phyloP scores from a whole-genome alignment of 192 early-diverging fungal genomes.

The Backusella westeae region DNA sequence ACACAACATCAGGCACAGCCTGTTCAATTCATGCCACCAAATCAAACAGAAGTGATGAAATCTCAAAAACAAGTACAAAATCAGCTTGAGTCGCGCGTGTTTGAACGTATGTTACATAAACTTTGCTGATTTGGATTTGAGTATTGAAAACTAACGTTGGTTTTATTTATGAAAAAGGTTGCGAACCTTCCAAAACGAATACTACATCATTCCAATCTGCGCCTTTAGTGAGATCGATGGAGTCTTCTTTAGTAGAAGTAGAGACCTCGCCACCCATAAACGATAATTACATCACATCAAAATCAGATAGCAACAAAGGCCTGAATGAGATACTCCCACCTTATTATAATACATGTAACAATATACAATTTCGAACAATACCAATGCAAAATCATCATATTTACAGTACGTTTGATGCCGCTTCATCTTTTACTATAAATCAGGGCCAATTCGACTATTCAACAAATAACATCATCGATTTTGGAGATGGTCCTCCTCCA shows the following conservation, averaged over 20 bases:
- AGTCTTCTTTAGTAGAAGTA: neutral
- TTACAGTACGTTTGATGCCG: neutral
- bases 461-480: neutral
- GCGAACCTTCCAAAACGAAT: neutral
- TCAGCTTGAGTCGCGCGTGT: neutral
- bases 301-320: neutral
- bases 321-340: neutral
- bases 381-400: neutral
- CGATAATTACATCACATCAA: neutral
- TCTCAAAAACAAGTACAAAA: neutral
- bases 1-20: neutral
- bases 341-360: neutral
- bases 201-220: neutral
- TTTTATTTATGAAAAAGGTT: neutral
- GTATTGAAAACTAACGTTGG: neutral
- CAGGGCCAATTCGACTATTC: neutral
- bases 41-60: neutral
- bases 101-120: neutral
- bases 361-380: neutral
- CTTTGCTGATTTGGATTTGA: neutral
- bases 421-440: neutral
- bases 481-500: neutral
- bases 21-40: neutral
- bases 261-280: neutral
- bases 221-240: neutral